Conservation (phyloP, 805 yeast species). For the Aciculoconidium aculeatum region DNA sequence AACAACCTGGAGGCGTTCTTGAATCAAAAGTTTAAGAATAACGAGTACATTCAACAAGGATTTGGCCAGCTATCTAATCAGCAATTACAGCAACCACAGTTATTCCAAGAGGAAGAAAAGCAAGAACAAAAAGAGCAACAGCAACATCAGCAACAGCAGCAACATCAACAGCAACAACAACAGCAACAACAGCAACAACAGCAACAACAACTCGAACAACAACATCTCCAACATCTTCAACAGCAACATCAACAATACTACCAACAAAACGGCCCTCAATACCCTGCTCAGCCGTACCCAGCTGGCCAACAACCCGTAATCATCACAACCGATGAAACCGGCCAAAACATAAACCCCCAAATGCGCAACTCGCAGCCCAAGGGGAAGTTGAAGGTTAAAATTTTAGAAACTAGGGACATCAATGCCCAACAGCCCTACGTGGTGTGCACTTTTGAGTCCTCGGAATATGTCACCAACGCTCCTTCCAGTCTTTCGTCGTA, state of each 20-base stretch:
- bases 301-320: slow-evolving; percentile 20
- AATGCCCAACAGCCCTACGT: slow-evolving; percentile 72
- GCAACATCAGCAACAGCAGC: slow-evolving; percentile 7
- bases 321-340: slow-evolving; percentile 38
- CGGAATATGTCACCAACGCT: slow-evolving; percentile 83
- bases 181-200: slow-evolving; percentile 9
- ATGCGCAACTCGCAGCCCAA: slow-evolving; percentile 44
- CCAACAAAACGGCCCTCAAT: slow-evolving; percentile 5
- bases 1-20: slow-evolving; percentile 18
- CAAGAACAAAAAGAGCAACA: slow-evolving; percentile 12
- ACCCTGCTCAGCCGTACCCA: slow-evolving; percentile 8
- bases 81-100: slow-evolving; percentile 3
- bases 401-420: slow-evolving; percentile 73
- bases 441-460: slow-evolving; percentile 85
- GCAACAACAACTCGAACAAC: slow-evolving; percentile 10
- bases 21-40: slow-evolving; percentile 18
- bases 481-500: slow-evolving; percentile 46
- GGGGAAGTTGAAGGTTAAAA: slow-evolving; percentile 78
- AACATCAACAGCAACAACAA: slow-evolving; percentile 6
- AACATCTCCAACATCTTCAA: slow-evolving; percentile 4
- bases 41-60: slow-evolving; percentile 8
- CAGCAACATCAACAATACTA: slow-evolving; percentile 7
- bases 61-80: slow-evolving; percentile 6
- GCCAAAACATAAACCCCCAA: slow-evolving; percentile 24
- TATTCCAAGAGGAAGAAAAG: slow-evolving; percentile 2